These are phyloP conservation scores for Ciborinia camelliae DNA, from an alignment of 2,329 filamentous ascomycete genomes.

Conservation along the genomic window DNA sequence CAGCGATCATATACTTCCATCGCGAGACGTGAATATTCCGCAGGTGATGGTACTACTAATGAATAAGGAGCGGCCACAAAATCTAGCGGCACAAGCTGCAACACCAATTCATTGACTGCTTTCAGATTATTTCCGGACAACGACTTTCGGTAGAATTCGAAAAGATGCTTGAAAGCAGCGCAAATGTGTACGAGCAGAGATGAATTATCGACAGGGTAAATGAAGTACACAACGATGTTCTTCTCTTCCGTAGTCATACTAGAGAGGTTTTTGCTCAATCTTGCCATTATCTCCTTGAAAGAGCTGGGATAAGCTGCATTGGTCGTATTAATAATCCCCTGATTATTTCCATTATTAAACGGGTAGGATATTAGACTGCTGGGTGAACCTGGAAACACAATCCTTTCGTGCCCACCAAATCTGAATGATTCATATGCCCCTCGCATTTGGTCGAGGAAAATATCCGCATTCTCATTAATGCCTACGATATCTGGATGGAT, in stretches of 20 bases:
- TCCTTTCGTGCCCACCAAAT: conserved; percentile 59
- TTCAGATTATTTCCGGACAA: conserved; percentile 48
- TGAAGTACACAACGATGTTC: conserved; percentile 73
- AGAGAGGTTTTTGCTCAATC: conserved; percentile 35
- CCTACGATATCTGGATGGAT: conserved; percentile 66
- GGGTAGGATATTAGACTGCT: conserved; percentile 34
- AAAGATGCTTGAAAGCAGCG: conserved; percentile 68
- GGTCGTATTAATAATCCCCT: conserved; percentile 35
- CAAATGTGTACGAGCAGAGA: conserved; percentile 67
- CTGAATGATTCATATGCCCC: conserved; percentile 72
- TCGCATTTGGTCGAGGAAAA: conserved; percentile 65
- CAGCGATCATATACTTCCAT: conserved; percentile 78
- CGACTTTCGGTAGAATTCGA: conserved; percentile 57
- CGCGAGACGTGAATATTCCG: conserved; percentile 60
- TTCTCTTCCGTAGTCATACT: conserved; percentile 39
- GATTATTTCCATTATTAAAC: conserved; percentile 38
- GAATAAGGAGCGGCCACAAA: conserved; percentile 62
- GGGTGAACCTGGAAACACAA: conserved; percentile 40
- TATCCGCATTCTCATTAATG: conserved; percentile 56
- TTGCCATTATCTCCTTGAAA: conserved; percentile 34
- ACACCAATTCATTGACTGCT: conserved; percentile 62
- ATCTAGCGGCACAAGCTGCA: conserved; percentile 71
- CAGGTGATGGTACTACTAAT: conserved; percentile 59
- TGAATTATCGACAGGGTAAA: conserved; percentile 64
- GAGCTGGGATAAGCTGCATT: conserved; percentile 26